A percentile compares a stretch with the other conserved stretches of the same genome.
Evolutionary conservation across 305 asterid genomes (phyloP).

Genomic region (Solanum hybrid): DNA sequence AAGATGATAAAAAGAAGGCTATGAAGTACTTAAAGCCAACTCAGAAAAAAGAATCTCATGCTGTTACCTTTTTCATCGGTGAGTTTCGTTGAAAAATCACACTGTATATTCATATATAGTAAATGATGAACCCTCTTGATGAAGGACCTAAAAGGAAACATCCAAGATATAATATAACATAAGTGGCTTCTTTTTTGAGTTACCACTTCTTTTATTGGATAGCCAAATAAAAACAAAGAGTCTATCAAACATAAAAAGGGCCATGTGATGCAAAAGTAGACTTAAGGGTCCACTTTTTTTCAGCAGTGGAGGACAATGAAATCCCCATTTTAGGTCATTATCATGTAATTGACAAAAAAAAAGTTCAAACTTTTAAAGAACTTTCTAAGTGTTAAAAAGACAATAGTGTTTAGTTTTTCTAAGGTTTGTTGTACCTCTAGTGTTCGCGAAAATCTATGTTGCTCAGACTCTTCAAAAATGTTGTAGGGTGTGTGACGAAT

Average conservation of each 20-base stretch:
- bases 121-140: not conserved
- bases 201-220: not conserved
- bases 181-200: conserved; percentile 8
- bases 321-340: not conserved
- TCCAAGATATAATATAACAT: not conserved
- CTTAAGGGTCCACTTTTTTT: not conserved
- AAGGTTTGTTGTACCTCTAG: not conserved
- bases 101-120: not conserved
- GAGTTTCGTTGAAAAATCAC: conserved; percentile 6
- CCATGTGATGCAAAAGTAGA: conserved; percentile 7
- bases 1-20: conserved; percentile 67
- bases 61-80: conserved; percentile 78
- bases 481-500: not conserved
- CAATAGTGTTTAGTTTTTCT: not conserved
- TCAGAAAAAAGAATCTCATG: conserved; percentile 62
- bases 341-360: conserved; percentile 2
- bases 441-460: not conserved
- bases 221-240: conserved; percentile 8
- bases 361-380: not conserved
- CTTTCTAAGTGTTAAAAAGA: not conserved
- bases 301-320: not conserved
- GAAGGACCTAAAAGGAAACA: not conserved
- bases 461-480: not conserved
- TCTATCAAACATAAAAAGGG: conserved; percentile 5
- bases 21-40: conserved; percentile 87